Base-by-base conservation (phyloP, 2,329 filamentous ascomycete species). In the Falciphora oryzae region DNA sequence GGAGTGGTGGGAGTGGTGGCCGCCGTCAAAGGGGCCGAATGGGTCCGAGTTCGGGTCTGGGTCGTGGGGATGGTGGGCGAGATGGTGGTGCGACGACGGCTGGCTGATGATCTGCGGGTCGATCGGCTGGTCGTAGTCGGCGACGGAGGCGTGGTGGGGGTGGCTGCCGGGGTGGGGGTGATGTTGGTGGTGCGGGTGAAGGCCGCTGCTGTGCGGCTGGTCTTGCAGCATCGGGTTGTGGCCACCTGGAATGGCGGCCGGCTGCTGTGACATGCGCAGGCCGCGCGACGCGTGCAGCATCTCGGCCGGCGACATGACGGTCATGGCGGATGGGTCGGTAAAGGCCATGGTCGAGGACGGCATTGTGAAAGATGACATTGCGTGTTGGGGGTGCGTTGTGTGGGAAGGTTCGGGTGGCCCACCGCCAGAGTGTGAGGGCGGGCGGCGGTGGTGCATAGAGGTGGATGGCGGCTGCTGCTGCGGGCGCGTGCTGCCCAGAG, bases 31-130 rank as follows among this genome's bases (percentile, higher is more conserved):
- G 28, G 75, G 69, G 59, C 70, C 71, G 65, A 78, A 74, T 13
- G 71, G 71, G 44, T 72, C 57, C 53, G 68, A 68, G 18, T 72
- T 65, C 16, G 64, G 68, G 57, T 70, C 71, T 57, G 71, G 66
- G 63, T 69, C 68, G 53, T 70, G 70, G 53, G 68, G 67, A 28
- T 71, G 72, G 16, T 72, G 71, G 10, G 69, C 69, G 10, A 67
- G 66, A 18, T 69, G 67, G 50, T 69, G 67, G 31, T 71, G 71
- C 29, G 70, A 70, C 1, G 72, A 68, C 1, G 75, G 70, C 63
- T 81, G 79, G 59, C 77, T 80, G 69, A 85, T 85, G 64, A 86
- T 85, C 68, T 83, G 83, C n/a, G 84, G 83, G 70, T 86, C 83
- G 72, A 86, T 85, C 31, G 83, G 84, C 63, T 85, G 81, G 70